Conservation (phyloP, 495 filamentous ascomycete species). For the Cenococcum geophilum region DNA sequence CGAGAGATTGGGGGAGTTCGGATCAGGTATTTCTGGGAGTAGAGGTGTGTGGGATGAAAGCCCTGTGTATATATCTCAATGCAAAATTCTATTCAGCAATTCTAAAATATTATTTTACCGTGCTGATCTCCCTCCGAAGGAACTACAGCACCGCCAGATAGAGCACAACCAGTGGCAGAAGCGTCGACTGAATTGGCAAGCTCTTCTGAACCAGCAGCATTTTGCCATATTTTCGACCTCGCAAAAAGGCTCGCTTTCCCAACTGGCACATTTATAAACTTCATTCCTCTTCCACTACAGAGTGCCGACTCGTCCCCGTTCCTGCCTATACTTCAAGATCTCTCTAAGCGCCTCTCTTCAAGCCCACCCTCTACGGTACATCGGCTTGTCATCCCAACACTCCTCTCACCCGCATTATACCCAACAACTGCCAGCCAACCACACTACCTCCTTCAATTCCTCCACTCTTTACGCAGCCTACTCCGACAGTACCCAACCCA, state of each 20-base stretch:
- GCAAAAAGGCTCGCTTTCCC: slow-evolving; percentile 69
- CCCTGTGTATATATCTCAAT: slow-evolving; percentile 18
- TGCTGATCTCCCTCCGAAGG: no score
- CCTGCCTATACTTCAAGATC: slow-evolving; percentile 52
- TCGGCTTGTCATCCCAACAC: slow-evolving; percentile 72
- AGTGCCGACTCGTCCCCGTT: slow-evolving; percentile 49
- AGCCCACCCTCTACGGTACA: slow-evolving; percentile 60
- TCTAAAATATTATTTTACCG: neutral
- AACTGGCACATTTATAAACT: slow-evolving; percentile 49
- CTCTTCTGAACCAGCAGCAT: slow-evolving; percentile 36
- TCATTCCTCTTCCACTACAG: slow-evolving; percentile 45
- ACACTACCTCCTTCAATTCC: slow-evolving; percentile 68
- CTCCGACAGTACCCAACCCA: slow-evolving; percentile 58
- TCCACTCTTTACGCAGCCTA: slow-evolving; percentile 72
- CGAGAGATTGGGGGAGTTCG: slow-evolving; percentile 69
- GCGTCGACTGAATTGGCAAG: slow-evolving; percentile 1
- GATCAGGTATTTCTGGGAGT: slow-evolving; percentile 46
- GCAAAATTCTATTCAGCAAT: neutral
- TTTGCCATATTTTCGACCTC: slow-evolving; percentile 88
- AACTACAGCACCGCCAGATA: no score
- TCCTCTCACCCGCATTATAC: slow-evolving; percentile 80
- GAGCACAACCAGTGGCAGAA: neutral
- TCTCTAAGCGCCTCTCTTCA: slow-evolving; percentile 53
- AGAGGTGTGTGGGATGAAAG: slow-evolving; percentile 43
- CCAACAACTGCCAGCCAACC: slow-evolving; percentile 60